phyloP scores from a whole-genome alignment of 495 filamentous ascomycete species.

The Neurospora sp. region DNA sequence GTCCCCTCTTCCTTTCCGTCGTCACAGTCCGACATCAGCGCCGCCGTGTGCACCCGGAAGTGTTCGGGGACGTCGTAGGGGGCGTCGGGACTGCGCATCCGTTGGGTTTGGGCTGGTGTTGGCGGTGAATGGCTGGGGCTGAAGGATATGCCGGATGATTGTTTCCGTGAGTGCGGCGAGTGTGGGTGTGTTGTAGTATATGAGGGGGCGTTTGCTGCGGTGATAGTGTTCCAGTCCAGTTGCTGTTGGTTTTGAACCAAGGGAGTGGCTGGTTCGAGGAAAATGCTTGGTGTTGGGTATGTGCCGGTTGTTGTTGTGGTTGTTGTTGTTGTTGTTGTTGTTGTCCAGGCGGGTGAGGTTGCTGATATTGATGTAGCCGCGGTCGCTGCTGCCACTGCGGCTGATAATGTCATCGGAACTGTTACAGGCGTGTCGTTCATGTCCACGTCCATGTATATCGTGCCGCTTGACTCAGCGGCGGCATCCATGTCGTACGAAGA shows the following conservation, averaged over 20 bases:
- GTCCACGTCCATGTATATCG: neutral
- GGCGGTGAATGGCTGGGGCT: neutral
- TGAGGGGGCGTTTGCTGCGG: neutral
- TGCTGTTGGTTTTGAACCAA: neutral
- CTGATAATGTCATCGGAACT: slow-evolving; percentile 8
- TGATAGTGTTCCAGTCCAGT: neutral
- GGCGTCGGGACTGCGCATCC: slow-evolving; percentile 13
- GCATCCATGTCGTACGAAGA: slow-evolving; percentile 15
- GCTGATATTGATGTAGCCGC: neutral
- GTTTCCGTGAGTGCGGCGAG: neutral
- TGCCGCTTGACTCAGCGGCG: neutral
- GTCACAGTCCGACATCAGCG: slow-evolving; percentile 5
- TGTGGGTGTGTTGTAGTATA: neutral
- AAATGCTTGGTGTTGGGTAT: slow-evolving; percentile 1
- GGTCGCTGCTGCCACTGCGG: neutral
- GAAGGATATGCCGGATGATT: neutral
- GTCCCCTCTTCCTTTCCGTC: neutral
- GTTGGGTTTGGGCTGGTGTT: neutral
- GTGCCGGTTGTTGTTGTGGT: neutral
- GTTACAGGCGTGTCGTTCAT: neutral
- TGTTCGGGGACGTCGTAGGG: slow-evolving; percentile 24
- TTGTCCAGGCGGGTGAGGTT: neutral
- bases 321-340: neutral
- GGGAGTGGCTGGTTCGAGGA: slow-evolving; percentile 4
- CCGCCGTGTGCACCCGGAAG: slow-evolving; percentile 19